Evolutionary conservation across 495 filamentous ascomycete genomes (phyloP).

Genomic region (Xylaria flabelliformis): DNA sequence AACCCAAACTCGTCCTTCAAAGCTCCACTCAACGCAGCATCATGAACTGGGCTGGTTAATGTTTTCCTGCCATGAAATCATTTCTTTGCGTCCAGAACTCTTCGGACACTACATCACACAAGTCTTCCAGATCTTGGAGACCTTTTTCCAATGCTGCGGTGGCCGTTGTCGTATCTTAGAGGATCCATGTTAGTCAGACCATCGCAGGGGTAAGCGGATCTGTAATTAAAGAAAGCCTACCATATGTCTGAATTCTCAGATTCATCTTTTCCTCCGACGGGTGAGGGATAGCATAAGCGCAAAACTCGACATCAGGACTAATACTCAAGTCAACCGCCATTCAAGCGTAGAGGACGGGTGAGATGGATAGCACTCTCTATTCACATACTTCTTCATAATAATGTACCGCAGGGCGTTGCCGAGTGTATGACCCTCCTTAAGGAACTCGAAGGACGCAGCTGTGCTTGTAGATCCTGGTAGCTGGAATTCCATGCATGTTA

Average conservation of each 20-base stretch:
- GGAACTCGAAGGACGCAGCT: slow-evolving; percentile 81
- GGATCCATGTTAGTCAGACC: slow-evolving; percentile 18
- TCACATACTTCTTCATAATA: slow-evolving; percentile 94
- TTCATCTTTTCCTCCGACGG: slow-evolving; percentile 97
- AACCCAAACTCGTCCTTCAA: slow-evolving; percentile 11
- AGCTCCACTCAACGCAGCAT: not conserved
- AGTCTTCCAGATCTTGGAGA: slow-evolving; percentile 81
- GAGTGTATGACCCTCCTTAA: slow-evolving; percentile 90
- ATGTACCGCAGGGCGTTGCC: slow-evolving; percentile 93
- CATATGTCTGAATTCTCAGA: slow-evolving; percentile 92
- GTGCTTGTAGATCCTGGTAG: slow-evolving; percentile 73
- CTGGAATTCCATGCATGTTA: slow-evolving; percentile 47
- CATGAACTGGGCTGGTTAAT: slow-evolving; percentile 14
- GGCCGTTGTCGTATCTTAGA: slow-evolving; percentile 79
- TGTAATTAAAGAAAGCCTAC: slow-evolving; percentile 56
- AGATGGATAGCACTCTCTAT: not conserved
- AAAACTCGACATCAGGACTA: slow-evolving; percentile 95
- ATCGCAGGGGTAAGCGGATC: not conserved
- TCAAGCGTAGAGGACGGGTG: slow-evolving; percentile 1
- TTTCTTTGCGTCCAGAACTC: slow-evolving; percentile 76
- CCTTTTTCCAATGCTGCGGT: slow-evolving; percentile 89
- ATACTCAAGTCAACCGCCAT: slow-evolving; percentile 21
- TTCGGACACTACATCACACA: slow-evolving; percentile 89
- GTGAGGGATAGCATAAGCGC: slow-evolving; percentile 97
- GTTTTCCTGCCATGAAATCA: slow-evolving; percentile 57